Percentiles rank a stretch among this genome's conserved stretches.
Conservation (phyloP, 1,139 yeast species). For the Kazachstania sp. region DNA sequence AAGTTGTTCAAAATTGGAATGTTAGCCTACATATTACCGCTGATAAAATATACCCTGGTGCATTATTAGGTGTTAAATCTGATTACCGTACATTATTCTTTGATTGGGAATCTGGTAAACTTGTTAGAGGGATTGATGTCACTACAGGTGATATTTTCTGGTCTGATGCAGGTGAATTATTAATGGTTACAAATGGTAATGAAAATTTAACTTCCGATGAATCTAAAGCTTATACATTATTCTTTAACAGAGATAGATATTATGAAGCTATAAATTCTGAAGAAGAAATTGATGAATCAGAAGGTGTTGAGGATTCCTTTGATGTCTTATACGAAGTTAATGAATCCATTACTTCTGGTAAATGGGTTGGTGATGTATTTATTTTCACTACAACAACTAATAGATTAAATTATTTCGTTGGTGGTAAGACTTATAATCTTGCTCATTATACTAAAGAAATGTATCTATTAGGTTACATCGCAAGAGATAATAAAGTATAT, state of each 20-base stretch:
- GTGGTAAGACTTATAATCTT: conserved; percentile 85
- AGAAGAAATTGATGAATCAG: conserved; percentile 55
- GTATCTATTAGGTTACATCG: conserved; percentile 81
- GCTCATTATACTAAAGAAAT: conserved; percentile 88
- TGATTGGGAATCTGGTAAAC: conserved; percentile 83
- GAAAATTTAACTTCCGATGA: conserved; percentile 20
- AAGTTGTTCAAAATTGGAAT: conserved; percentile 53
- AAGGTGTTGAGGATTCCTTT: conserved; percentile 80
- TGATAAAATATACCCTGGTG: conserved; percentile 79
- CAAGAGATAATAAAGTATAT: conserved; percentile 83
- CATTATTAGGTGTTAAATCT: conserved; percentile 67
- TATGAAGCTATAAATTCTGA: conserved; percentile 54
- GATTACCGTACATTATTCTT: conserved; percentile 80
- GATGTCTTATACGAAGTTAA: conserved; percentile 76
- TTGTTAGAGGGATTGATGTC: conserved; percentile 79
- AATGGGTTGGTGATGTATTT: conserved; percentile 96
- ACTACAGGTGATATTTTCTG: conserved; percentile 76
- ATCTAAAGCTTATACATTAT: conserved; percentile 73
- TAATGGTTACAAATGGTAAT: conserved; percentile 58
- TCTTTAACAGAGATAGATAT: conserved; percentile 60
- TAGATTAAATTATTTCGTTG: conserved; percentile 88
- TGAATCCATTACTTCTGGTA: conserved; percentile 78
- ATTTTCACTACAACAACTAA: conserved; percentile 79
- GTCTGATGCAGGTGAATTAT: conserved; percentile 90
- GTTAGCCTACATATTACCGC: conserved; percentile 66